These are phyloP conservation scores for Excoecaria agallocha DNA, from an alignment of 345 rosid genomes.

Conservation along the genomic window DNA sequence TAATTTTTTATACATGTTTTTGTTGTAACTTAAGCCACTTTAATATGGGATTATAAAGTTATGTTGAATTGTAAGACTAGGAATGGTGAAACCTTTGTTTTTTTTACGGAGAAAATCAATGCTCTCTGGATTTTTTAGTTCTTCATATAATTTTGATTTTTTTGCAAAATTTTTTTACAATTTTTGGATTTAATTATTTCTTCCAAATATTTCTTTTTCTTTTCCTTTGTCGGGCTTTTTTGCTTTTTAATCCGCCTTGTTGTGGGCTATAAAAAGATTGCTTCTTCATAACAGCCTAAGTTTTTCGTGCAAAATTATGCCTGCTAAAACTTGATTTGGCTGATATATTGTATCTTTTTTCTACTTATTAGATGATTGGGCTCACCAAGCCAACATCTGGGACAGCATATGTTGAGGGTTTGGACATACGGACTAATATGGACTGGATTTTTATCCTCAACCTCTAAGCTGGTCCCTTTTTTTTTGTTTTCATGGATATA, in stretches of 20 bases:
- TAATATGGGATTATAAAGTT: constrained; percentile 6
- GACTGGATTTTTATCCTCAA: constrained; percentile 41
- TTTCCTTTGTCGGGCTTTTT: background rate
- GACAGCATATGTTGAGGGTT: constrained; percentile 65
- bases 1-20: constrained; percentile 20
- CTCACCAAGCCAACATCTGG: constrained; percentile 82
- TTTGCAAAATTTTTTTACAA: background rate
- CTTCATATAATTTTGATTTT: background rate
- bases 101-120: background rate
- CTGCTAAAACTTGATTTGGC: background rate
- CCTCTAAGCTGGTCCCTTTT: background rate
- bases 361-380: constrained; percentile 76
- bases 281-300: constrained; percentile 2
- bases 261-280: no score
- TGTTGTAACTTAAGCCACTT: constrained; percentile 33
- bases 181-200: background rate
- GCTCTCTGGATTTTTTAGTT: background rate
- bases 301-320: background rate
- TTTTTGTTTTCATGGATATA: constrained; percentile 13
- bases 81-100: background rate
- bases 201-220: background rate
- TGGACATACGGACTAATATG: constrained; percentile 71
- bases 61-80: constrained; percentile 7
- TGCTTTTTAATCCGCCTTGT: no score
- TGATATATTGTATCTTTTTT: constrained; percentile 1